Evolutionary conservation across 768 basidiomycete genomes (phyloP).

Genomic region (Chiua virens): DNA sequence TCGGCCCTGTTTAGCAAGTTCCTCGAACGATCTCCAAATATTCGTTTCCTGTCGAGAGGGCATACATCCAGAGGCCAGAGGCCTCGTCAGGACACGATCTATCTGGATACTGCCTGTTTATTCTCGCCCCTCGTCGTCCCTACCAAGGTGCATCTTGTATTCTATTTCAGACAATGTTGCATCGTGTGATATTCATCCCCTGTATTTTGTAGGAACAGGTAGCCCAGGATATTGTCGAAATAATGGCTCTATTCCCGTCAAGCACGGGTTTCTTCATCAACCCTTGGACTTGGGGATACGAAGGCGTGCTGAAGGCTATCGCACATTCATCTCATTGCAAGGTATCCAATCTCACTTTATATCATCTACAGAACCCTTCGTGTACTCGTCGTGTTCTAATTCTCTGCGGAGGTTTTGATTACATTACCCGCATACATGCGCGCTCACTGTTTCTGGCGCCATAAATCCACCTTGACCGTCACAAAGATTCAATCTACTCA

Average conservation of each 20-base stretch:
- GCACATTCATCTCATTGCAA: conserved; percentile 62
- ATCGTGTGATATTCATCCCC: neutral
- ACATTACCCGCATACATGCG: conserved; percentile 4
- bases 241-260: conserved; percentile 67
- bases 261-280: conserved; percentile 85
- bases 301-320: conserved; percentile 81
- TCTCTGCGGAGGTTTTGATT: neutral
- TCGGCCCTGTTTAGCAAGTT: conserved; percentile 59
- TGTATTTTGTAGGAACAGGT: conserved; percentile 54
- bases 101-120: conserved; percentile 79
- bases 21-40: conserved; percentile 24
- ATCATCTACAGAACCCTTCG: neutral
- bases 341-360: conserved; percentile 34
- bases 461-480: conserved; percentile 88
- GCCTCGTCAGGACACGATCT: conserved; percentile 59
- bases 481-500: conserved; percentile 75
- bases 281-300: conserved; percentile 96
- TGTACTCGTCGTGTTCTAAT: neutral
- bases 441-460: conserved; percentile 4
- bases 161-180: neutral
- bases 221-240: conserved; percentile 59
- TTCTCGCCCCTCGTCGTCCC: conserved; percentile 52
- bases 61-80: conserved; percentile 19
- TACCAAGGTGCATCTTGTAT: conserved; percentile 48
- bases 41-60: conserved; percentile 26